A percentile compares a stretch with the other conserved stretches of the same genome.
Conservation (phyloP, 2,329 filamentous ascomycete species). For the Truncatella angustata region DNA sequence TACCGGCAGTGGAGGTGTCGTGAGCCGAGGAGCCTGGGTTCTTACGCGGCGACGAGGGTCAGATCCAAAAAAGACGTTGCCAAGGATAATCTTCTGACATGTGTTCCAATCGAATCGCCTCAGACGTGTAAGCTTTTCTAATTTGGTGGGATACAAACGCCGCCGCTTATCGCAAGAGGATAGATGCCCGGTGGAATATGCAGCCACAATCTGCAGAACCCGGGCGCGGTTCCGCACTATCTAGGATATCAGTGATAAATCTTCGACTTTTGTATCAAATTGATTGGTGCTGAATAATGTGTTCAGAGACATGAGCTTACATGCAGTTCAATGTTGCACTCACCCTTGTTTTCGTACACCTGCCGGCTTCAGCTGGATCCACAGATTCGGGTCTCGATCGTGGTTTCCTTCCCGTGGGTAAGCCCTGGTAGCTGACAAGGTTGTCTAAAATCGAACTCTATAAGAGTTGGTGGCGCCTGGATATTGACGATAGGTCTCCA, state of each 20-base stretch:
- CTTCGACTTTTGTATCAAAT: background rate
- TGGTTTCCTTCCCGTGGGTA: background rate
- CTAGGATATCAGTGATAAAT: background rate
- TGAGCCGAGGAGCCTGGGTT: background rate
- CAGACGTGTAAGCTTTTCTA: too few relatives aligned
- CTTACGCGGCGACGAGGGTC: too few relatives aligned
- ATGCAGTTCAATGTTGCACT: conserved; percentile 2
- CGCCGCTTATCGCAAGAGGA: conserved; percentile 2
- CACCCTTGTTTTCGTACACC: background rate
- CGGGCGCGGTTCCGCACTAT: background rate
- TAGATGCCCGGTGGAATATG: background rate
- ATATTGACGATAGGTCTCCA: too few relatives aligned
- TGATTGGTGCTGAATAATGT: background rate
- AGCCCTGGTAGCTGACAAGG: background rate
- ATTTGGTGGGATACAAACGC: too few relatives aligned
- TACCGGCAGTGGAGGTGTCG: background rate
- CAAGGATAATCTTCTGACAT: conserved; percentile 1
- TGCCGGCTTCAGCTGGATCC: conserved; percentile 1
- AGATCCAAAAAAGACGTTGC: conserved; percentile 2
- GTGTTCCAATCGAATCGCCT: conserved; percentile 6
- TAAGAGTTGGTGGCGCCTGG: too few relatives aligned
- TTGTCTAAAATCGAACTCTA: background rate
- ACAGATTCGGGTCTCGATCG: background rate
- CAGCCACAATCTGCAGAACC: conserved; percentile 3
- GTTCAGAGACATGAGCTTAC: conserved; percentile 2